Percentiles rank a stretch among this genome's conserved stretches.
Evolutionary conservation across 2,329 filamentous ascomycete genomes (phyloP).

Genomic region (Penicillium freii): DNA sequence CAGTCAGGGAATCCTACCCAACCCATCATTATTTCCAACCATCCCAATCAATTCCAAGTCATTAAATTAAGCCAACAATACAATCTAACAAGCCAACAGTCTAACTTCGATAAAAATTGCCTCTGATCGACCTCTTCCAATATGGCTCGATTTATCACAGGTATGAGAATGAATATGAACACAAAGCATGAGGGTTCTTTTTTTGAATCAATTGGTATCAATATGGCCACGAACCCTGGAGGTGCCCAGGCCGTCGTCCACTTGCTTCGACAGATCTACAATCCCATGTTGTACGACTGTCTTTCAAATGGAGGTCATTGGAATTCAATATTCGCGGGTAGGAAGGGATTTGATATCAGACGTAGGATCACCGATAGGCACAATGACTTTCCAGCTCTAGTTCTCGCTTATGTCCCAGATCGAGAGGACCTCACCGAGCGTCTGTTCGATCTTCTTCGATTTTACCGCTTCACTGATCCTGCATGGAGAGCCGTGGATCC

Average conservation of each 20-base stretch:
- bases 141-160: not conserved
- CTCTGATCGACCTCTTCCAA: not conserved
- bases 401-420: not conserved
- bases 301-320: not conserved
- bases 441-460: not conserved
- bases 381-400: not conserved
- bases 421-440: not conserved
- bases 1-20: not conserved
- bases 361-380: not conserved
- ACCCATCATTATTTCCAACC: not conserved
- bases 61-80: not conserved
- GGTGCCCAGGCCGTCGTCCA: not conserved
- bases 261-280: not conserved
- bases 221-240: not conserved
- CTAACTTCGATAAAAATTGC: not conserved
- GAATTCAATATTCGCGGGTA: not conserved
- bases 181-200: accelerated
- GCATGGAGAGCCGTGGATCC: not conserved
- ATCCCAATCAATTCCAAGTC: not conserved
- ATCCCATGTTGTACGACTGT: not conserved
- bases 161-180: not conserved
- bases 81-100: not conserved
- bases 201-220: not conserved
- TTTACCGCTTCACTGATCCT: not conserved
- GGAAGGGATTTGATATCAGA: not conserved